phyloP scores from a whole-genome alignment of 257 asterid genomes.

The Solanum megistacrolobum region DNA sequence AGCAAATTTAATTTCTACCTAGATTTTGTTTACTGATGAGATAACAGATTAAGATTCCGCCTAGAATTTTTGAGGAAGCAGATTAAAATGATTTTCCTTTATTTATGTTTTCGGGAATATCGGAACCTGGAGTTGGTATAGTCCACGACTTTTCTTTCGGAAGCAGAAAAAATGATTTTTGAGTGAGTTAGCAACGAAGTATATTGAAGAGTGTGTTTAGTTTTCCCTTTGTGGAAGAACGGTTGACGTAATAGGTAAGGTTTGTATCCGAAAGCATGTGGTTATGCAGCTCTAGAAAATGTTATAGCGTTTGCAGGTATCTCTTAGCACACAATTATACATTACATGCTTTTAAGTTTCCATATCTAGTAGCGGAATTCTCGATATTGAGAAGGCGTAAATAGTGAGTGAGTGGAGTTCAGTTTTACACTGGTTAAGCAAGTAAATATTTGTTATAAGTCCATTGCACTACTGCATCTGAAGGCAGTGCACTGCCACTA shows the following conservation, averaged over 20 bases:
- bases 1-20: not conserved
- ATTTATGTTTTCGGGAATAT: not conserved
- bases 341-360: not conserved
- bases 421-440: not conserved
- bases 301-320: not conserved
- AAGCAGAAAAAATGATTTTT: not conserved
- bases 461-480: not conserved
- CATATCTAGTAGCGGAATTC: not conserved
- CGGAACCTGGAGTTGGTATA: not conserved
- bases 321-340: not conserved
- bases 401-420: not conserved
- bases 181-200: not conserved
- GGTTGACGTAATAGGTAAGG: not conserved
- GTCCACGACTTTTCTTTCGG: not conserved
- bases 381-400: not conserved
- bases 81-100: not conserved
- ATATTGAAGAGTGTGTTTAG: not conserved
- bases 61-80: not conserved
- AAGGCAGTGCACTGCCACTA: not conserved
- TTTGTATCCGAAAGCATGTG: not conserved
- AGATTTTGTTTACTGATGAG: not conserved
- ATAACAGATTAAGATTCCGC: not conserved
- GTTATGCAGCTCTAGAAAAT: not conserved
- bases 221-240: not conserved
- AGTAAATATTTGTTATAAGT: not conserved